Conservation (phyloP, 148 eudicot genomes). For the Silene uniflora region DNA sequence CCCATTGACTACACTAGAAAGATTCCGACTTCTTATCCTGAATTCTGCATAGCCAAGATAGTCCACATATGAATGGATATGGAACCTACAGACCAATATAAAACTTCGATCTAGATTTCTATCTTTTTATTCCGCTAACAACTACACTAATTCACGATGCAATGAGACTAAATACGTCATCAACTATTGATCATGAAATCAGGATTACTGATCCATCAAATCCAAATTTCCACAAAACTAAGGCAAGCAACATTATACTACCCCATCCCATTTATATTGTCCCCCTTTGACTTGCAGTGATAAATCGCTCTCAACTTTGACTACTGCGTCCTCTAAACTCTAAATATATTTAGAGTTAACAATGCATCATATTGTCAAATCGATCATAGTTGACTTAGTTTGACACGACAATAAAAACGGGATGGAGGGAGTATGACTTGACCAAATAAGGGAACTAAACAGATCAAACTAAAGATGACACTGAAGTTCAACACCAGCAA, state of each 20-base stretch:
- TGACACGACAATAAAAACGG: not conserved
- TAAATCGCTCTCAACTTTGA: not conserved
- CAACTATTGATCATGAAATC: not conserved
- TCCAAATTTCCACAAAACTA: not conserved
- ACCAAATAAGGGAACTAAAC: slow-evolving; percentile 2
- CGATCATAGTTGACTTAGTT: not conserved
- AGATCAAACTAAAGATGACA: slow-evolving; percentile 17
- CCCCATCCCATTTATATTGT: not conserved
- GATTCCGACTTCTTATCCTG: slow-evolving; percentile 7
- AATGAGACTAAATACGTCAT: not conserved
- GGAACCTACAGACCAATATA: not conserved
- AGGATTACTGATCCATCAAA: not conserved
- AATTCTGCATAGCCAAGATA: slow-evolving; percentile 9
- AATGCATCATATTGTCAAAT: not conserved
- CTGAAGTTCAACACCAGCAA: slow-evolving; percentile 7
- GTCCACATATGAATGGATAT: not conserved
- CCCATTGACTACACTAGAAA: slow-evolving; percentile 40
- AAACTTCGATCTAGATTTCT: not conserved
- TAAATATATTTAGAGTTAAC: no score
- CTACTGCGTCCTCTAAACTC: not conserved
- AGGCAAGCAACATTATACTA: not conserved
- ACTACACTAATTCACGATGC: not conserved
- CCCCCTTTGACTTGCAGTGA: not conserved
- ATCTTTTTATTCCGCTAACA: not conserved
- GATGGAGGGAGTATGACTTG: not conserved